Evolutionary conservation across 208 protist species (phyloP).

Genomic region (Naegleria fowleri): DNA sequence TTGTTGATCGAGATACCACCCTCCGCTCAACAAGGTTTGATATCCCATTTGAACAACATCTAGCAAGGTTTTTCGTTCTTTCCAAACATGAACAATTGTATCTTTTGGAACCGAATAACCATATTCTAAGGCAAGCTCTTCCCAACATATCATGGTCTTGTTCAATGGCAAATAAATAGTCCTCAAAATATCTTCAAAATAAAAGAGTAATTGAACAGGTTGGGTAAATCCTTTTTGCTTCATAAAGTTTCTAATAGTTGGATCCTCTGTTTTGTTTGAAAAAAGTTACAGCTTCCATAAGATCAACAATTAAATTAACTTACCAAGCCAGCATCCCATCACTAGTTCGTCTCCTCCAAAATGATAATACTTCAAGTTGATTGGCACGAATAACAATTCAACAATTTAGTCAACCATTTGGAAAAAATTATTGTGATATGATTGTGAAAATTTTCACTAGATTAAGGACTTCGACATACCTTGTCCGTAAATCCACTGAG

Average conservation of each 20-base stretch:
- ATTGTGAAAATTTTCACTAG: not conserved
- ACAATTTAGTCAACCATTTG: too few species aligned
- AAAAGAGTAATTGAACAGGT: not conserved
- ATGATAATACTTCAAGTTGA: not conserved
- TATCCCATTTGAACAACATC: slow-evolving; percentile 17
- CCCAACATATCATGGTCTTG: slow-evolving; percentile 19
- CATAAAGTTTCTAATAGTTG: not conserved
- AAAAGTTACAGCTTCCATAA: not conserved
- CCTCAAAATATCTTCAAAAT: not conserved
- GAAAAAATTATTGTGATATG: not conserved
- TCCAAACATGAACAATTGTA: slow-evolving; percentile 41
- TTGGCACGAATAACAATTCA: too few species aligned
- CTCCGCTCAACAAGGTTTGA: slow-evolving; percentile 20
- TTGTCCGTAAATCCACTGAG: not conserved
- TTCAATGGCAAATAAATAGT: not conserved
- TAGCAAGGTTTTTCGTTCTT: not conserved
- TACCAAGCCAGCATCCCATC: not conserved
- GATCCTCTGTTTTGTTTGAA: not conserved
- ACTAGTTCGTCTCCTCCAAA: slow-evolving; percentile 30
- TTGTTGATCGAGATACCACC: slow-evolving; percentile 41
- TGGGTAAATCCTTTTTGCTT: not conserved
- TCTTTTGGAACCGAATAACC: slow-evolving; percentile 1
- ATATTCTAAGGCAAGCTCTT: slow-evolving; percentile 22
- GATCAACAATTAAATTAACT: not conserved
- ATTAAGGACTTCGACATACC: not conserved